A percentile compares a stretch with the other conserved stretches of the same genome.
Evolutionary conservation across 2,329 filamentous ascomycete genomes (phyloP).

Genomic region (Epichloe aotearoae): DNA sequence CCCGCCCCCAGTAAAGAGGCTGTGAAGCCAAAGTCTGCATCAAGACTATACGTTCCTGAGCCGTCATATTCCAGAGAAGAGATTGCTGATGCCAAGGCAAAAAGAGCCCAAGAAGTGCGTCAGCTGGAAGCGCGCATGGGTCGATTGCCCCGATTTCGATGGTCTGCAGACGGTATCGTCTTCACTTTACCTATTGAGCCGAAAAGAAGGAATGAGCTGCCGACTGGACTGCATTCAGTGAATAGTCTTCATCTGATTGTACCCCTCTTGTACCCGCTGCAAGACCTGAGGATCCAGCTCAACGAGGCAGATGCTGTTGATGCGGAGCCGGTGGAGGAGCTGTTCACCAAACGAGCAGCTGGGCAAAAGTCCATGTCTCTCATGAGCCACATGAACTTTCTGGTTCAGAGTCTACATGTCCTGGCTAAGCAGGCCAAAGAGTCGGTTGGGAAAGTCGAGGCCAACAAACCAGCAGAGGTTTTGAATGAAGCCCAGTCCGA

Average conservation of each 20-base stretch:
- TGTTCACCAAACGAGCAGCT: slow-evolving; percentile 47
- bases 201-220: slow-evolving; percentile 45
- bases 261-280: slow-evolving; percentile 58
- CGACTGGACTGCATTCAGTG: slow-evolving; percentile 44
- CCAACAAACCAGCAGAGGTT: slow-evolving; percentile 7
- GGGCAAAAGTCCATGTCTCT: slow-evolving; percentile 48
- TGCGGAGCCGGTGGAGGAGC: slow-evolving; percentile 48
- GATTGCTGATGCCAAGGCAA: slow-evolving; percentile 46
- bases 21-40: slow-evolving; percentile 7
- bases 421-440: slow-evolving; percentile 43
- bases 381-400: slow-evolving; percentile 62
- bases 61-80: slow-evolving; percentile 45
- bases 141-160: slow-evolving; percentile 51
- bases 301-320: slow-evolving; percentile 48
- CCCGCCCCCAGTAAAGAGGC: slow-evolving; percentile 1
- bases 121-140: slow-evolving; percentile 67
- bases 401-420: slow-evolving; percentile 56
- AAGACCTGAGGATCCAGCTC: slow-evolving; percentile 51
- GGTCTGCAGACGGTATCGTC: slow-evolving; percentile 53
- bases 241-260: slow-evolving; percentile 56
- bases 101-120: slow-evolving; percentile 51
- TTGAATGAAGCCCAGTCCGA: slow-evolving; percentile 1
- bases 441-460: slow-evolving; percentile 7
- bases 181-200: slow-evolving; percentile 62
- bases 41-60: slow-evolving; percentile 25